Percentiles rank a stretch among this genome's conserved stretches.
Conservation (phyloP, 1,284 basidiomycete species). For the Irpex sp. region DNA sequence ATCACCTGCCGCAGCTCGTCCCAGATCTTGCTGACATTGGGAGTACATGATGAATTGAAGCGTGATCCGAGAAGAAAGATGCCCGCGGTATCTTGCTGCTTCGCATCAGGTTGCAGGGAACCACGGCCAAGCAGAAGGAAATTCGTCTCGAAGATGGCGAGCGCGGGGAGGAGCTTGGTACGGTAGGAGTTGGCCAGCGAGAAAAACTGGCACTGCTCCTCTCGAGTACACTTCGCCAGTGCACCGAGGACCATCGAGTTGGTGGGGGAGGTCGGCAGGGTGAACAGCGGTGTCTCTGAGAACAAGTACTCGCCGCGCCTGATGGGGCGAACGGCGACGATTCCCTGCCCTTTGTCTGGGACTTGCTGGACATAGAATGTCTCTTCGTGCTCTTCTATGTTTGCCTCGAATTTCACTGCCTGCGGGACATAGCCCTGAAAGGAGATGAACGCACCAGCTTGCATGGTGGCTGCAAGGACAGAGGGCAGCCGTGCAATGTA, state of each 20-base stretch:
- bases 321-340: constrained; percentile 22
- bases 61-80: constrained; percentile 22
- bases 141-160: constrained; percentile 24
- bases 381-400: constrained; percentile 14
- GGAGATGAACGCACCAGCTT: constrained; percentile 9
- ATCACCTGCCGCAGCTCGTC: constrained; percentile 16
- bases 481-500: constrained; percentile 3
- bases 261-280: constrained; percentile 13
- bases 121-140: constrained; percentile 21
- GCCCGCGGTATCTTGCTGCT: constrained; percentile 8
- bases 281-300: constrained; percentile 24
- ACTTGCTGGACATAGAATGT: constrained; percentile 17
- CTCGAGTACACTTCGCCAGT: constrained; percentile 16
- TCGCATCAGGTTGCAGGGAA: not conserved
- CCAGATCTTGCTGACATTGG: constrained; percentile 27
- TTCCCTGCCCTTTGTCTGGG: constrained; percentile 22
- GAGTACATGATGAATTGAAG: constrained; percentile 26
- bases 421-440: constrained; percentile 2
- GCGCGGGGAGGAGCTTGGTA: constrained; percentile 15
- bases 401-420: constrained; percentile 12
- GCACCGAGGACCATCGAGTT: constrained; percentile 19
- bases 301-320: constrained; percentile 22
- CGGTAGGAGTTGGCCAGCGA: constrained; percentile 17
- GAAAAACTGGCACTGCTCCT: constrained; percentile 20
- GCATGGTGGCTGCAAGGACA: constrained; percentile 2